Base-by-base conservation (phyloP, 2,329 filamentous ascomycete species). In the Ceratocystis cubensis region DNA sequence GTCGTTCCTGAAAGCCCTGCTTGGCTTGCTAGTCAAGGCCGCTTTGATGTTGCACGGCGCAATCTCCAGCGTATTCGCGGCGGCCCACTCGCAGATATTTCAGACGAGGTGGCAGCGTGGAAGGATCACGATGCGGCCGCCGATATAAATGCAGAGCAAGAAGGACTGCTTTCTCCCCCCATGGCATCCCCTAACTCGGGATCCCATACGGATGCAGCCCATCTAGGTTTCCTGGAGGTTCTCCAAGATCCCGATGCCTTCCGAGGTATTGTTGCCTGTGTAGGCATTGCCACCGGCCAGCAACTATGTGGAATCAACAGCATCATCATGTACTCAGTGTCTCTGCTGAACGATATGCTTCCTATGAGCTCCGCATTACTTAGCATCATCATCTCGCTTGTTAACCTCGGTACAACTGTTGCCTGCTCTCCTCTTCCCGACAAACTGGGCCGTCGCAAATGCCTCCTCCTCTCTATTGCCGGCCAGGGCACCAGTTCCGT, bases 261-360 rank as follows among this genome's bases (percentile, higher is more conserved):
- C 2, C 86, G 85, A 0, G 88, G 88, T 64, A 86, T 95, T 65
- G 81, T 94, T 68, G 91, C 92, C 3, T 89, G 96, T 2, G 82
- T 96, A 13, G 91, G 90, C 0, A 87, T 96, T 71, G 96, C 97
- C 92, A 81, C 92, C 67, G 88, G 89, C 0, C 94, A 97, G 74
- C 94, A 99, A 75, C 81, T 96, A 46, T 93, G 89, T 67, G 93
- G 91, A 61, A 93, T 97, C 78, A 97, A 99, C 81, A 93, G 88
- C 67, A 93, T 97, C 73, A 88, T 97, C 76, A 96, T 99, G 92
- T 99, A 99, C 76, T 96, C 92, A 1, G 94, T 97, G 5, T 91
- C 89, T 0, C 84, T 99, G 0, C 82, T 99, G 15, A 85, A 88
- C 41, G 85, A 86, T 69, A 82, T 97, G 1, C 82, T 99, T 0